Base-by-base conservation (phyloP, 768 basidiomycete species). In the Gymnopilus dilepis region DNA sequence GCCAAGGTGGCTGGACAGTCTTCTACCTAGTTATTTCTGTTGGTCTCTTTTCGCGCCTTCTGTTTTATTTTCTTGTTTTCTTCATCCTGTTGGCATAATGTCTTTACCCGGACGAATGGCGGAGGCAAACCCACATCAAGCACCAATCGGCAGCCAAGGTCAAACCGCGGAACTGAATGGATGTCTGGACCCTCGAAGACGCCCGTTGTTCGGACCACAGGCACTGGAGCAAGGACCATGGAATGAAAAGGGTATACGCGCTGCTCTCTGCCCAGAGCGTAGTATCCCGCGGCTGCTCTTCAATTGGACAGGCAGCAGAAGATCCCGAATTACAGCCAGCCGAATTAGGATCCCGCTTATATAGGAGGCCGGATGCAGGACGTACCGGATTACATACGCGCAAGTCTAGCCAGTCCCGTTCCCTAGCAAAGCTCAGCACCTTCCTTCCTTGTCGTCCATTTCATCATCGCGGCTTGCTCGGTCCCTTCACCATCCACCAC, bases 1-100 rank as follows among this genome's bases (percentile, higher is more conserved):
- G 19, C 40, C 17, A 41, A 17, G 4, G 17, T 6, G 40, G 6
- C 19, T 50, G 6, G 26, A 6, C n/a, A 17, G 2, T 30, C 13
- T 45, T 1, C 19, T 19, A 11, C 19, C 26, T 24, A 1, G 11
- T 45, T 41, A 6, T 6, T 41, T n/a, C 2, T 41, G 9, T 45
- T 45, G 9, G 19, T 45, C 4, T 45, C 2, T 45, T 24, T 47
- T 47, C 15, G n/a, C 19, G 22, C 19, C 19, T 17, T 6, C 19
- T 13, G 26, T 47, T 51, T 58, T 52, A 33, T 22, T 59, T 43
- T 58, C 56, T 54, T 60, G 66, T 56, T 56, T 56, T 60, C 37
- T 52, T 48, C 42, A 34, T 41, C 58, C 45, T 43, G 41, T 30
- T 26, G 19, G 41, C 43, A 33, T 42, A 48, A 45, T 48, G 33